phyloP scores from a whole-genome alignment of 257 asterid genomes.

The Plantago major region DNA sequence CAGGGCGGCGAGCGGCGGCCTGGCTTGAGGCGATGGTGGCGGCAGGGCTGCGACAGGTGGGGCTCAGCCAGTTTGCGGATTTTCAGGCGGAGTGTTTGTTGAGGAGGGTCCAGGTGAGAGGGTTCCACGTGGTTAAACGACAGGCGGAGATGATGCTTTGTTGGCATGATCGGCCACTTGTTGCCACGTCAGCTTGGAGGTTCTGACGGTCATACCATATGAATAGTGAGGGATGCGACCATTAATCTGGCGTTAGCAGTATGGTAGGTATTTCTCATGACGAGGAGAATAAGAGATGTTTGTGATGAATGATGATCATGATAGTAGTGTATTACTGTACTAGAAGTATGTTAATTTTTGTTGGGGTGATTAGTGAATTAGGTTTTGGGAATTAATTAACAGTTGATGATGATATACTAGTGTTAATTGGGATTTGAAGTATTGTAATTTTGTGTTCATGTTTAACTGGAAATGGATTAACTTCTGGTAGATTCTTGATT shows the following conservation, averaged over 20 bases:
- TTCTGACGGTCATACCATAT: conserved; percentile 19
- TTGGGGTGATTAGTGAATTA: background rate
- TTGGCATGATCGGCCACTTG: conserved; percentile 86
- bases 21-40: conserved; percentile 80
- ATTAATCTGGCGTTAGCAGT: too few relatives aligned
- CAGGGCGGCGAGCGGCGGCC: conserved; percentile 51
- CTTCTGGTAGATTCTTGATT: too few relatives aligned
- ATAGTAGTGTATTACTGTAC: too few relatives aligned
- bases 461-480: too few relatives aligned
- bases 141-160: conserved; percentile 97
- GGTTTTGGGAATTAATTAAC: too few relatives aligned
- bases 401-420: too few relatives aligned
- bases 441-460: too few relatives aligned
- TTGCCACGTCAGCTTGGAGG: conserved; percentile 96
- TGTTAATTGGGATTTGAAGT: too few relatives aligned
- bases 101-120: conserved; percentile 63
- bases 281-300: background rate
- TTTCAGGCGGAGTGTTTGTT: conserved; percentile 83
- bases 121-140: conserved; percentile 78
- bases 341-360: too few relatives aligned
- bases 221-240: background rate
- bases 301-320: background rate
- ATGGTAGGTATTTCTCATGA: background rate
- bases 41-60: conserved; percentile 78
- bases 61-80: conserved; percentile 70